Conservation (phyloP, 352 stramenopile species). For the Pythium grandisporangium region DNA sequence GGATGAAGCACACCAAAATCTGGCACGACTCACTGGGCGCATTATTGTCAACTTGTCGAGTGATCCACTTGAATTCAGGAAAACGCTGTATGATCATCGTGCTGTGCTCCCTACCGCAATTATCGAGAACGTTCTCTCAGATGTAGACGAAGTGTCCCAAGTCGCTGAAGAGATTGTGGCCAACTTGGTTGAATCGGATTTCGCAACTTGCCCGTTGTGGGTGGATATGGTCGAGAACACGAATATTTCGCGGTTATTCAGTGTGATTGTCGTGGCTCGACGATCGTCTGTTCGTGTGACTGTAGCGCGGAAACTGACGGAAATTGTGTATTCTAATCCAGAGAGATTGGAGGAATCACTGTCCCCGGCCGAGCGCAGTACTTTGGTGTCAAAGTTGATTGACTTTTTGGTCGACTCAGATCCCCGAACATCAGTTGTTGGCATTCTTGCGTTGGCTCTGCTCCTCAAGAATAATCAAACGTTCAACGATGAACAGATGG, state of each 20-base stretch:
- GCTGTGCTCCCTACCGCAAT: slow-evolving; percentile 39
- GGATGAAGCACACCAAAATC: slow-evolving; percentile 22
- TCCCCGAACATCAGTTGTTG: slow-evolving; percentile 62
- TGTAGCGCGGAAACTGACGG: slow-evolving; percentile 59
- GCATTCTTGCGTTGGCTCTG: slow-evolving; percentile 52
- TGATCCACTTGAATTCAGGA: slow-evolving; percentile 74
- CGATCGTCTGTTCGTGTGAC: slow-evolving; percentile 52
- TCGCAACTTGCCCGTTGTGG: slow-evolving; percentile 76
- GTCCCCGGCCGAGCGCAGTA: slow-evolving; percentile 33
- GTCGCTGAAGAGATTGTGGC: slow-evolving; percentile 66
- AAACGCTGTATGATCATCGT: slow-evolving; percentile 68
- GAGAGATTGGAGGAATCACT: slow-evolving; percentile 48
- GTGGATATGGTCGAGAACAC: slow-evolving; percentile 56
- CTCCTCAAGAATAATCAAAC: slow-evolving; percentile 51
- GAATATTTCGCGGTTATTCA: slow-evolving; percentile 50
- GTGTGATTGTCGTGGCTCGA: slow-evolving; percentile 43
- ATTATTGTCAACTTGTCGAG: slow-evolving; percentile 61
- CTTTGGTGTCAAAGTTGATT: slow-evolving; percentile 62
- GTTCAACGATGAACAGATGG: slow-evolving; percentile 49
- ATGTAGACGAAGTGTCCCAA: slow-evolving; percentile 30
- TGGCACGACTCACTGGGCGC: slow-evolving; percentile 33
- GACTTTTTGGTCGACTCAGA: slow-evolving; percentile 66
- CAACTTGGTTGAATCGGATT: slow-evolving; percentile 74
- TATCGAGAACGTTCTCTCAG: slow-evolving; percentile 55
- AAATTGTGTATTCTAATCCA: slow-evolving; percentile 61